Base-by-base conservation (phyloP, 1,284 basidiomycete genomes). In the Sporisorium reilianum region DNA sequence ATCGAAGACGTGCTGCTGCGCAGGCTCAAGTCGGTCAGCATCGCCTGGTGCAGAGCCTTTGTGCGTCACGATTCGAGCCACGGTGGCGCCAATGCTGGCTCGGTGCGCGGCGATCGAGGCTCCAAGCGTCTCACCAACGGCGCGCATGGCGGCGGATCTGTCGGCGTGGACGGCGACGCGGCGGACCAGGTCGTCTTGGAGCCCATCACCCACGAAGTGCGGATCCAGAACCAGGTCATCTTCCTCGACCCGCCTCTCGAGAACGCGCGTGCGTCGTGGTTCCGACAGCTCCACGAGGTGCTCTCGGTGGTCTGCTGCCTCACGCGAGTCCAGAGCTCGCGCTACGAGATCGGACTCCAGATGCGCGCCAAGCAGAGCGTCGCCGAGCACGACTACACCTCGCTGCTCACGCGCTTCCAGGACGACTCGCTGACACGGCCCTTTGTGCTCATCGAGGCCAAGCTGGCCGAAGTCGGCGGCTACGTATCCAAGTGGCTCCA, bases 401-500 rank as follows among this genome's bases (percentile, higher is more conserved):
- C 92, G 11, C 87, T 96, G 60, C 88, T 97, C 42, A 92, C 91
- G 2, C 89, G 88, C 59, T 90, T 97, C 85, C 86, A 89, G 28
- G 88, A 89, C 49, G 88, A 89, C 50, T 91, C 91, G 0, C 89
- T 99, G 7, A 89, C 91, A 77, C 90, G 90, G 44, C 94, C 96
- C 0, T 94, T 99, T 81, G 86, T 89, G 0, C 88, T 97, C 18
- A 91, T 99, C 80, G 95, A 98, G 86, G 87, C 87, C 79, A 97
- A 97, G 86, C 90, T 97, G 9, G 90, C 91, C 64, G 90, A 93
- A 70, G 89, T 99, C 56, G 91, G 89, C 77, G 91, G 91, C 45
- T 99, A 99, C 85, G 94, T 98, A 54, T 92, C 89, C 73, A 97
- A 97, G 87, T 99, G 97, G 96, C 90, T 98, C 0, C 95, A 96